Evolutionary conservation across 1,284 basidiomycete genomes (phyloP).

Genomic region (Leccinum pallidistipes): DNA sequence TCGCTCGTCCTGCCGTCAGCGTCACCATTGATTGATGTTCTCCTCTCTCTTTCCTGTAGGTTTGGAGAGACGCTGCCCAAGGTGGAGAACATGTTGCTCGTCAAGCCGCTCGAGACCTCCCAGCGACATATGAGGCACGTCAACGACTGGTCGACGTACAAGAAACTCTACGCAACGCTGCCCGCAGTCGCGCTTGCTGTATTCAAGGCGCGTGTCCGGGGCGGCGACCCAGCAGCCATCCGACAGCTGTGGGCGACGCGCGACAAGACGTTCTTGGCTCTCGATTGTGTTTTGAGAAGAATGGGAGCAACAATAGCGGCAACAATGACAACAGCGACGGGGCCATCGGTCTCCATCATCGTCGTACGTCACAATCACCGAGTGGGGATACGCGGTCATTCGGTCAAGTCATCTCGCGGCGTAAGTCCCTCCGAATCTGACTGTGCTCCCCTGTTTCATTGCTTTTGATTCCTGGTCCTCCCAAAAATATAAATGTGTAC

Average conservation of each 20-base stretch:
- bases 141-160: constrained; percentile 69
- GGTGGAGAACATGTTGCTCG: constrained; percentile 65
- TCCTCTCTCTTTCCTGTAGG: constrained; percentile 27
- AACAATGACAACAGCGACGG: not conserved
- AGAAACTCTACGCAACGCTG: constrained; percentile 71
- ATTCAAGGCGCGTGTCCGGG: constrained; percentile 63
- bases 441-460: not conserved
- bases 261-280: constrained; percentile 73
- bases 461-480: too few relatives aligned
- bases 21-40: not conserved
- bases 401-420: constrained; percentile 72
- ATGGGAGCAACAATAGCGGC: not conserved
- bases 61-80: constrained; percentile 73
- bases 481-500: not conserved
- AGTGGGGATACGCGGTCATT: constrained; percentile 81
- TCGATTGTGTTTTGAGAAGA: constrained; percentile 63
- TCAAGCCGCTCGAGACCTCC: constrained; percentile 65
- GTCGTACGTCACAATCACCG: constrained; percentile 38
- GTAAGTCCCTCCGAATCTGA: constrained; percentile 42
- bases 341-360: not conserved
- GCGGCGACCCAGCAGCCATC: constrained; percentile 69
- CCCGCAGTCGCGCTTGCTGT: constrained; percentile 71
- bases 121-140: constrained; percentile 71
- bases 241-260: constrained; percentile 67
- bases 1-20: not conserved